Percentiles rank a stretch among this genome's conserved stretches.
phyloP scores from a whole-genome alignment of 163 green algal species.

The Chlamydomonas reinhardtii region DNA sequence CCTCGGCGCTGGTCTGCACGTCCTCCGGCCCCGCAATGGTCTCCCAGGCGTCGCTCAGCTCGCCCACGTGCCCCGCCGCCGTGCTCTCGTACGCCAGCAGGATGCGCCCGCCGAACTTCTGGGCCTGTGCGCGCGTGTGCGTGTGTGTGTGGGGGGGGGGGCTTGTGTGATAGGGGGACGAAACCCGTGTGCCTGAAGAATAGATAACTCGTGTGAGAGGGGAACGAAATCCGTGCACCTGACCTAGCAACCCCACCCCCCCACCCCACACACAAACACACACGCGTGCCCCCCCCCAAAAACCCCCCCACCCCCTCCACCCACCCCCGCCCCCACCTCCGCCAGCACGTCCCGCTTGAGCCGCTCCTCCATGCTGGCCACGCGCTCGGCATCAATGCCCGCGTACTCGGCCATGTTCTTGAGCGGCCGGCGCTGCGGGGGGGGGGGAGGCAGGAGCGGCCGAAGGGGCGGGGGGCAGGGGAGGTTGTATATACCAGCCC shows the following conservation, averaged over 20 bases:
- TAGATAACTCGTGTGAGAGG: too few species aligned
- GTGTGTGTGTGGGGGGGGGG: too few species aligned
- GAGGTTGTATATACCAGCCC: too few species aligned
- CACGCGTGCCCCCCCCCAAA: too few species aligned
- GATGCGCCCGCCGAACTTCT: conserved; percentile 75
- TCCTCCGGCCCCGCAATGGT: conserved; percentile 61
- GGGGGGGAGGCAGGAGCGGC: not conserved
- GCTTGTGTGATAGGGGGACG: too few species aligned
- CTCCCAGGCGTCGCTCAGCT: conserved; percentile 74
- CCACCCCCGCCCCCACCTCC: conserved; percentile 62
- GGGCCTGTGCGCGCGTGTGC: conserved; percentile 24
- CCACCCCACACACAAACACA: too few species aligned
- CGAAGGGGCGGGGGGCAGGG: not conserved
- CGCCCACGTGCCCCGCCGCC: conserved; percentile 40
- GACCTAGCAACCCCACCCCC: too few species aligned
- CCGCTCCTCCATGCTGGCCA: conserved; percentile 93
- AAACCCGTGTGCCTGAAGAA: too few species aligned
- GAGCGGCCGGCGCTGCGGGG: conserved; percentile 73
- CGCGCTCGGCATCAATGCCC: conserved; percentile 85
- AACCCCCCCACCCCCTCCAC: not conserved
- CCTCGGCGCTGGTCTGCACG: conserved; percentile 86
- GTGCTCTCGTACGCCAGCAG: conserved; percentile 83
- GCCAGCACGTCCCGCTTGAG: conserved; percentile 86
- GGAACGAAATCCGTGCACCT: too few species aligned
- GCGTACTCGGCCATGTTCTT: conserved; percentile 95